These are phyloP conservation scores for Spergularia azorica DNA, from an alignment of 179 eudicot species.

Conservation along the genomic window DNA sequence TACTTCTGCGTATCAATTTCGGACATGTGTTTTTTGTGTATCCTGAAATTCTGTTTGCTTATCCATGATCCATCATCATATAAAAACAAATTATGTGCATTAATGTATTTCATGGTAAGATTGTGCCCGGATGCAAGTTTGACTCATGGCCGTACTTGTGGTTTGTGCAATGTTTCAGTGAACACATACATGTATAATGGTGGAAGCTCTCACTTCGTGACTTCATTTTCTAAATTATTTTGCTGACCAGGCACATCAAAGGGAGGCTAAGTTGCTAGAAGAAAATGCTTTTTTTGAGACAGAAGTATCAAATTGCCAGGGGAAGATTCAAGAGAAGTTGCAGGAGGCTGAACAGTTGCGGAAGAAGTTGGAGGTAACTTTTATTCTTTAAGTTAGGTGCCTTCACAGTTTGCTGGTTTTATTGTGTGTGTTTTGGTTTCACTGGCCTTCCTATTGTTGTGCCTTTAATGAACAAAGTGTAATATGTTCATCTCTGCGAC, in stretches of 20 bases:
- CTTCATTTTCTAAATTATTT: constrained; percentile 18
- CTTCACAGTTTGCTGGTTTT: background rate
- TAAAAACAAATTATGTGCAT: no score
- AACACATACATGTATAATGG: constrained; percentile 1
- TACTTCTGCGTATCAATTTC: background rate
- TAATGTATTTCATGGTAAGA: constrained; percentile 11
- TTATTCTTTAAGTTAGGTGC: background rate
- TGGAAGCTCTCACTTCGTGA: constrained; percentile 14
- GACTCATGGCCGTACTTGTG: constrained; percentile 13
- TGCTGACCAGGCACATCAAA: constrained; percentile 61
- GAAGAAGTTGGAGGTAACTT: constrained; percentile 62
- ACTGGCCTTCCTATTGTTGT: background rate
- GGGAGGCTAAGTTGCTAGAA: constrained; percentile 69
- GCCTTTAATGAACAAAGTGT: background rate
- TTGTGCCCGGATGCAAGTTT: background rate
- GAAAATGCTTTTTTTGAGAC: constrained; percentile 80
- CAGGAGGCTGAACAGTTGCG: constrained; percentile 66
- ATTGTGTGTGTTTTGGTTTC: constrained; percentile 10
- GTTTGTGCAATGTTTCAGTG: background rate
- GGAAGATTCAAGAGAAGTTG: constrained; percentile 73
- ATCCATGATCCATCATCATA: background rate
- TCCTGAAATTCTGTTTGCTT: background rate
- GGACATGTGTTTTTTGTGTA: background rate
- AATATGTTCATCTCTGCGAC: background rate
- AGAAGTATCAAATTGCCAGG: constrained; percentile 67